Percentiles rank a stretch among this genome's conserved stretches.
Conservation (phyloP, 2,329 filamentous ascomycete species). For the Talaromyces albobiverticillius region DNA sequence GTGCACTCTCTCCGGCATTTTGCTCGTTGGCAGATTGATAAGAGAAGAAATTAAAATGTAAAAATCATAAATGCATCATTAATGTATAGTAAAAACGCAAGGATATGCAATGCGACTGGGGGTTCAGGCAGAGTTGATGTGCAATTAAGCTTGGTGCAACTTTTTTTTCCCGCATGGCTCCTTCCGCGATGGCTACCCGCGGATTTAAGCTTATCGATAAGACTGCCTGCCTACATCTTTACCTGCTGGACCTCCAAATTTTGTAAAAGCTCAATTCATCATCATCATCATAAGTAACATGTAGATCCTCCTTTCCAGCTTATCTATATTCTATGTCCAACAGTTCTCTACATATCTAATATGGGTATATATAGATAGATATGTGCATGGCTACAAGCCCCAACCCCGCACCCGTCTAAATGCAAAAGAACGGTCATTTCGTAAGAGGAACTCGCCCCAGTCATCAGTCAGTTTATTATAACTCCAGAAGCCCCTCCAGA, state of each 20-base stretch:
- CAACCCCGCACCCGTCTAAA: constrained; percentile 63
- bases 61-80: background rate
- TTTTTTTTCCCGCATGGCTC: constrained; percentile 2
- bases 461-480: constrained; percentile 88
- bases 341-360: background rate
- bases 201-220: constrained; percentile 27
- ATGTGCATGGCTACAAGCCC: constrained; percentile 38
- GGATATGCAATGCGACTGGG: no score
- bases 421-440: constrained; percentile 57
- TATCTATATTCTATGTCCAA: background rate
- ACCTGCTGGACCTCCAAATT: no score
- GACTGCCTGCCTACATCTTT: background rate
- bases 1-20: constrained; percentile 43
- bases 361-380: background rate
- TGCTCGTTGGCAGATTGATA: constrained; percentile 15
- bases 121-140: no score
- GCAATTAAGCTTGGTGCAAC: no score
- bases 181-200: no score
- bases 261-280: no score
- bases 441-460: constrained; percentile 74
- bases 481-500: constrained; percentile 87
- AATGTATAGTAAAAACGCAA: background rate
- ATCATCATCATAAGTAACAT: no score
- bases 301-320: background rate
- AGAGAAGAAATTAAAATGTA: background rate